Base-by-base conservation (phyloP, 176 grass and related monocot species). In the Aegilops speltoides region DNA sequence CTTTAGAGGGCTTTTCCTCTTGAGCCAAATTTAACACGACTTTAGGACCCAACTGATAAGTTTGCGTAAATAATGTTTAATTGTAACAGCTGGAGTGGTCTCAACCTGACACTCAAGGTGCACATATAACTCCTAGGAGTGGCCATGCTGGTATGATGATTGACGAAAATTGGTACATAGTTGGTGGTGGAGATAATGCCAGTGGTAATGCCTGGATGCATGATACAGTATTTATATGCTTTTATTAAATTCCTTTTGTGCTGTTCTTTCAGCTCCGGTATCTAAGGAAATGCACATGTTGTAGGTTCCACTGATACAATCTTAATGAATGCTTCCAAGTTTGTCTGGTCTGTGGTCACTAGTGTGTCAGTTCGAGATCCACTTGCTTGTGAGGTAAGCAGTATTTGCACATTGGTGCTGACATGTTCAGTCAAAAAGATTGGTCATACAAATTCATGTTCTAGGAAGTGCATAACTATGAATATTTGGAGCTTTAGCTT, bases 101-200 rank as follows among this genome's bases (percentile, higher is more conserved):
- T 84, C 94, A 89, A 82, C 97, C 97, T 76, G 92, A 96, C 43
- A 93, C 90, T 87, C 97, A 96, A 87, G 97, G 97, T 73, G 89
- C 86, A 68, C 83, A 96, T 84, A 84, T 96, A 76, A 89, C 77
- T 86, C 94, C 94, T 85, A 96, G 97, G 84, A 95, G 97, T 54
- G 97, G 97, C 45, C 97, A 98, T 96, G 97, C 92, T 90, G 87
- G 97, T 73, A 93, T 92, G 22, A 84, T 81, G 68, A 89, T 96
- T 68, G 79, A 90, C 34, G 97, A 92, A 87, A 90, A 96, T 31
- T 98, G 97, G 97, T 98, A 93, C 74, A 96, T 98, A 72, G 97
- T 98, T 88, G 97, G 97, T 59, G 97, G 97, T 87, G 97, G 97
- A 89, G 97, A 98, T 91, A 98, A 96, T 83, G 86, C 88, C 52